Base-by-base conservation (phyloP, 2,329 filamentous ascomycete genomes). In the Immersiporthe knoxdaviesiana region DNA sequence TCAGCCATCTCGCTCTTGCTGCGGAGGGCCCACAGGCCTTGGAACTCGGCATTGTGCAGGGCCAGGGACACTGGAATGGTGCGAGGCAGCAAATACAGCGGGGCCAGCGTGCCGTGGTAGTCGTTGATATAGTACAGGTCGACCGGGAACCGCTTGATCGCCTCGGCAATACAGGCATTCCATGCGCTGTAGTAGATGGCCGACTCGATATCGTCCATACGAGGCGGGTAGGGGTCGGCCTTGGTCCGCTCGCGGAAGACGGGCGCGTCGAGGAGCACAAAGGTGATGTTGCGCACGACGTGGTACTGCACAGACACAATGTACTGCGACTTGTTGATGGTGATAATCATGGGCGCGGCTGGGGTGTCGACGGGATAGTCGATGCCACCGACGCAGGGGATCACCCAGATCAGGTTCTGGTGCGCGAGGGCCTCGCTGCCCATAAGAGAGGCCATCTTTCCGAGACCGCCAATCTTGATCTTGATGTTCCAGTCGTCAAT, bases 381-480 rank as follows among this genome's bases (percentile, higher is more conserved):
- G 50, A 91, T 82, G 54, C 86, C 89, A 39, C 88, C 87, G 64
- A 90, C 88, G 73, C 85, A 86, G 18, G 86, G 86, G 39, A 88
- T 82, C n/a, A 88, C 85, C 86, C 86, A 91, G 71, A 91, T 85
- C 0, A 91, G 81, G 75, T 91, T 85, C 73, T 90, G 85, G 72
- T 91, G 88, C 3, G 85, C 81, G 14, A 91, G 83, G 65, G 88
- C 86, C 75, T 89, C 61, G n/a, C 61, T 89, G 24, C 87, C 87
- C 89, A 91, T 91, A 2, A 91, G 79, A 73, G 90, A 87, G 44
- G 89, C 88, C 89, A 91, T 91, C 71, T 91, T 89, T 76, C 89
- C 89, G 5, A 91, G 81, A 70, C 89, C 89, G 70, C 89, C 89
- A 61, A 91, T 91, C 79, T 91, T 91, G 79, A 91, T 88, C 78